Evolutionary conservation across 768 basidiomycete species (phyloP).

Genomic region (Clitopilus passeckerianus): DNA sequence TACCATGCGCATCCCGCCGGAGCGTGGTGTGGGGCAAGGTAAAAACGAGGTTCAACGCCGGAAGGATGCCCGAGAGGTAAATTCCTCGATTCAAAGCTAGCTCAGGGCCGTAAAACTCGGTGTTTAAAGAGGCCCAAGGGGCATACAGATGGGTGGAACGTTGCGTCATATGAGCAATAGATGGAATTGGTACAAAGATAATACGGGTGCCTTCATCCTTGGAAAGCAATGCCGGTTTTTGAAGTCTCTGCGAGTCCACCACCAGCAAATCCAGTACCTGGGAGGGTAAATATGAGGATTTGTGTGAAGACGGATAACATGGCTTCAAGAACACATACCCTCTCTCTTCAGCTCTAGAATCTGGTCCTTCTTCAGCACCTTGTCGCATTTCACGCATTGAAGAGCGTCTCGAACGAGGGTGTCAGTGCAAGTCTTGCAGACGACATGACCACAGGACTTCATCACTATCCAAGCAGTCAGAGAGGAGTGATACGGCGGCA

Average conservation of each 20-base stretch:
- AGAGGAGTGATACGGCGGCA: not conserved
- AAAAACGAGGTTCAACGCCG: not conserved
- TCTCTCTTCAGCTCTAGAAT: constrained; percentile 85
- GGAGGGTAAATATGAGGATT: not conserved
- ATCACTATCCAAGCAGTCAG: constrained; percentile 42
- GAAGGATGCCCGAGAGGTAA: not conserved
- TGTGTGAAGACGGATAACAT: not conserved
- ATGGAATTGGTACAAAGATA: not conserved
- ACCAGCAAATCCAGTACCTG: constrained; percentile 91
- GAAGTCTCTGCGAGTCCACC: constrained; percentile 92
- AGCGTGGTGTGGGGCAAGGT: not conserved
- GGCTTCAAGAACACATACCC: constrained; percentile 52
- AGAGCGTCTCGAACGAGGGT: constrained; percentile 73
- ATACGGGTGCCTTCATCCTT: constrained; percentile 48
- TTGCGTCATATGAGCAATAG: not conserved
- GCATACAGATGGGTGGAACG: not conserved
- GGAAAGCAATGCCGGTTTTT: constrained; percentile 78
- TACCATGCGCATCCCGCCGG: not conserved
- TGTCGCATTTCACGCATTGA: constrained; percentile 88
- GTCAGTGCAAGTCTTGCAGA: constrained; percentile 89
- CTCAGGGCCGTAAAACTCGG: no score
- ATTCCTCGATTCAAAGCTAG: no score
- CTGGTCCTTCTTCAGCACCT: constrained; percentile 56
- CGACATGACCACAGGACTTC: constrained; percentile 87
- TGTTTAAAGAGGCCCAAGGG: no score